These are phyloP conservation scores for Apiospora kogelbergensis DNA, from an alignment of 2,329 filamentous ascomycete genomes.

Conservation along the genomic window DNA sequence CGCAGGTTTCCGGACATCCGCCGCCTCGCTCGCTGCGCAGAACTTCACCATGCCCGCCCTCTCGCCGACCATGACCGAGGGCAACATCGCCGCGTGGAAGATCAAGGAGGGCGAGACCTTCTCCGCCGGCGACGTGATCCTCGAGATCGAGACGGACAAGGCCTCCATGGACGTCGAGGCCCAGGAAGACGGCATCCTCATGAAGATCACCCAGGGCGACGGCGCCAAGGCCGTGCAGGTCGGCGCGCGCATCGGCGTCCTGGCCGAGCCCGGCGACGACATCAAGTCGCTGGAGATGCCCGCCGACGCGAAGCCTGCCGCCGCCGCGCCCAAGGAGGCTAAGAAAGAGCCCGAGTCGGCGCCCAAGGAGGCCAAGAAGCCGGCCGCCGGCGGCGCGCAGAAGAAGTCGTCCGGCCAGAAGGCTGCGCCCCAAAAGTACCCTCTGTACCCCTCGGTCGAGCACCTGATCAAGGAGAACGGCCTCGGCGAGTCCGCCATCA, in stretches of 20 bases:
- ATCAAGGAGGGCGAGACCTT: constrained; percentile 86
- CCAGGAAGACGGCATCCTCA: constrained; percentile 82
- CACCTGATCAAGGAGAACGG: constrained; percentile 79
- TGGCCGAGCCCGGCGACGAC: constrained; percentile 82
- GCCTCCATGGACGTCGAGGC: constrained; percentile 94
- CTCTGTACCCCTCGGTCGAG: constrained; percentile 79
- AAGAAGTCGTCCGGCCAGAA: constrained; percentile 42
- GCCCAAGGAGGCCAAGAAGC: constrained; percentile 32
- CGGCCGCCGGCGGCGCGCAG: constrained; percentile 24
- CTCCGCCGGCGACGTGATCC: constrained; percentile 78
- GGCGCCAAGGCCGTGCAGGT: constrained; percentile 77
- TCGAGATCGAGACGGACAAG: constrained; percentile 94
- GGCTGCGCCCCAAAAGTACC: constrained; percentile 66
- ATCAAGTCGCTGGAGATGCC: constrained; percentile 73
- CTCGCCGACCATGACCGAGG: constrained; percentile 92
- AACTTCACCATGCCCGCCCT: constrained; percentile 92
- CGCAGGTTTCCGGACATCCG: constrained; percentile 64
- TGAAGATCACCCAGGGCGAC: constrained; percentile 76
- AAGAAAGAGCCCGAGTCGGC: constrained; percentile 26
- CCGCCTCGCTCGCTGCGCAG: constrained; percentile 68
- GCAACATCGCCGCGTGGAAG: constrained; percentile 82
- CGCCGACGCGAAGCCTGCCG: constrained; percentile 51
- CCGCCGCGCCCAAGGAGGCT: constrained; percentile 37
- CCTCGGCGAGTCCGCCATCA: constrained; percentile 71
- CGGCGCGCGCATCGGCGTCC: constrained; percentile 77